These are phyloP conservation scores for Mucor piriformis DNA, from an alignment of 371 early-diverging fungal species.

Conservation along the genomic window DNA sequence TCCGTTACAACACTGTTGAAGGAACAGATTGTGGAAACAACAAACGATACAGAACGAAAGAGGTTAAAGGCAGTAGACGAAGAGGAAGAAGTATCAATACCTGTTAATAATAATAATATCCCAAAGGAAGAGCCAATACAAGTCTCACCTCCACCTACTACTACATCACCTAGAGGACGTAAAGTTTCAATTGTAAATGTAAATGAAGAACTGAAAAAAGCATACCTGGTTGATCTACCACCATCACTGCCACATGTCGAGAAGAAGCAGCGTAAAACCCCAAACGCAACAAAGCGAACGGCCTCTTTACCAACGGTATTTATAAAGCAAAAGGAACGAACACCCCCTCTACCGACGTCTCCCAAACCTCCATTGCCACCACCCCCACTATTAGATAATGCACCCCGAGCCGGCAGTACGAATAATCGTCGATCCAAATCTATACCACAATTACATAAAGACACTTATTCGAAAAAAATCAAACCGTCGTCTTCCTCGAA, in stretches of 20 bases:
- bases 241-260: no score
- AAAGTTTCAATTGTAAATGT: not conserved
- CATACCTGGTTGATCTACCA: no score
- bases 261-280: not conserved
- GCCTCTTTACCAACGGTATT: not conserved
- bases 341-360: not conserved
- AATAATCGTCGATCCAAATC: conserved; percentile 12
- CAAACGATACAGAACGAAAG: conserved; percentile 7
- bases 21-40: conserved; percentile 1
- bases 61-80: not conserved
- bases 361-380: not conserved
- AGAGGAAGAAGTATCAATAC: not conserved
- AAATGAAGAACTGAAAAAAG: not conserved
- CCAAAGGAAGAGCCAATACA: not conserved
- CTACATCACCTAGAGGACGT: not conserved
- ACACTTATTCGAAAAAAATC: conserved; percentile 7
- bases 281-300: not conserved
- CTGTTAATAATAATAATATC: not conserved
- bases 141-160: not conserved
- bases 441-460: conserved; percentile 22
- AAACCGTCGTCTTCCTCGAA: conserved; percentile 4
- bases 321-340: not conserved
- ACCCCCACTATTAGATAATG: not conserved
- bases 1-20: not conserved
- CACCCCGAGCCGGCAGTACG: not conserved